These are phyloP conservation scores for Carex scoparia DNA, from an alignment of 176 grass and related monocot genomes.

Conservation along the genomic window DNA sequence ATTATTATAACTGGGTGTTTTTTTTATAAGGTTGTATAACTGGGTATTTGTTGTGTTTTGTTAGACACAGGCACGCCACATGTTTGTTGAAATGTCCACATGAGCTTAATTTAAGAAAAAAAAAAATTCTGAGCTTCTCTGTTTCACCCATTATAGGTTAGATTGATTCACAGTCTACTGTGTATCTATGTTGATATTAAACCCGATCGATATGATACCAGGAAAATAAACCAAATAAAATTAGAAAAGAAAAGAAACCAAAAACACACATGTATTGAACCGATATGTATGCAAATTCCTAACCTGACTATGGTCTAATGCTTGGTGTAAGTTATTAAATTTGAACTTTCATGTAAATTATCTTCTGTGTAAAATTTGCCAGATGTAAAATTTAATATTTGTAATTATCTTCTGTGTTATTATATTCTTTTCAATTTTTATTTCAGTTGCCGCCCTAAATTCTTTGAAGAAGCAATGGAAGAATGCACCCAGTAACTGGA, in stretches of 20 bases:
- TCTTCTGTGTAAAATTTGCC: too few relatives aligned
- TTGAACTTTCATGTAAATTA: background rate
- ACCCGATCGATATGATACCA: background rate
- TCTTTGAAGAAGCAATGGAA: conserved; percentile 56
- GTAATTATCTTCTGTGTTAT: background rate
- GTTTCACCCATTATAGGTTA: background rate
- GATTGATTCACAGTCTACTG: background rate
- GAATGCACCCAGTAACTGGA: conserved; percentile 53
- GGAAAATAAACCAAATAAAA: background rate
- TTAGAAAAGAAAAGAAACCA: background rate
- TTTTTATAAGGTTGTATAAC: too few relatives aligned
- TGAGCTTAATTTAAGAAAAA: background rate
- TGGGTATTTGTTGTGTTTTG: background rate
- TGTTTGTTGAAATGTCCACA: background rate
- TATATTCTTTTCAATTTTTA: background rate
- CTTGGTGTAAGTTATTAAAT: background rate
- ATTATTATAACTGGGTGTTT: background rate
- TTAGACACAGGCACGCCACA: background rate
- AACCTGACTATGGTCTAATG: background rate
- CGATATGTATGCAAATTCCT: background rate
- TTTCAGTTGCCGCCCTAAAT: conserved; percentile 45
- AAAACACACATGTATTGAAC: background rate
- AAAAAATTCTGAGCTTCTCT: background rate
- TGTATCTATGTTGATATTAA: background rate
- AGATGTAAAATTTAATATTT: background rate